Base-by-base conservation (phyloP, 495 filamentous ascomycete species). In the Aspergillus wentii region DNA sequence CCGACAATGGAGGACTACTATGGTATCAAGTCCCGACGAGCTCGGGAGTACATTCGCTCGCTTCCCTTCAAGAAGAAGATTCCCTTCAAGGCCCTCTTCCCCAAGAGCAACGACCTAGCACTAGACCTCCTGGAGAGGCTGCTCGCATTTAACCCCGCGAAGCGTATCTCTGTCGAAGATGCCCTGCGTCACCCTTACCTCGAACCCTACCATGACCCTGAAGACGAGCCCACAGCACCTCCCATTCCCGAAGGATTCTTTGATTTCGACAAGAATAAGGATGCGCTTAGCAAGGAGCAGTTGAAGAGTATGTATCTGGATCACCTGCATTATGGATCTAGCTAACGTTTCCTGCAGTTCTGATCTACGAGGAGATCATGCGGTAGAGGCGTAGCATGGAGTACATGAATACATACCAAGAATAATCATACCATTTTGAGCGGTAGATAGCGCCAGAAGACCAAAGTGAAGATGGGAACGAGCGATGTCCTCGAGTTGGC, bases 51-150 rank as follows among this genome's bases (percentile, higher is more conserved):
- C 66, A 99, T 99, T 61, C 89, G 94, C 27, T 95, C 90, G 30
- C 81, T 99, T 25, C 94, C 94, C n/a, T 99, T 99, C 75, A 99
- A 97, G 80, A 99, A 99, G 84, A 96, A 95, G 78, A 91, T 97
- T 33, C 91, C 94, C 0, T 94, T 96, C 82, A 86, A 89, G 54
- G 83, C 83, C 25, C 82, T 99, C 68, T 99, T 99, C 76, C 94
- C 92, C 40, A 94, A 95, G 72, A 95, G 89, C 28, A 92, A 88
- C 26, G 89, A 95, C 22, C 72, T 90, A 33, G 94, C 94, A 1
- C 78, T 97, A 19, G 92, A 99, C 53, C 74, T 99, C 26, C 72
- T 99, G 18, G 94, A 99, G 72, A 90, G 91, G 61, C 74, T 99
- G 10, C 75, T 99, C 19, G 90, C 92, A 6, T 99, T 99, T 71